Conservation (phyloP, 768 basidiomycete genomes). For the Lenzites betulinus region DNA sequence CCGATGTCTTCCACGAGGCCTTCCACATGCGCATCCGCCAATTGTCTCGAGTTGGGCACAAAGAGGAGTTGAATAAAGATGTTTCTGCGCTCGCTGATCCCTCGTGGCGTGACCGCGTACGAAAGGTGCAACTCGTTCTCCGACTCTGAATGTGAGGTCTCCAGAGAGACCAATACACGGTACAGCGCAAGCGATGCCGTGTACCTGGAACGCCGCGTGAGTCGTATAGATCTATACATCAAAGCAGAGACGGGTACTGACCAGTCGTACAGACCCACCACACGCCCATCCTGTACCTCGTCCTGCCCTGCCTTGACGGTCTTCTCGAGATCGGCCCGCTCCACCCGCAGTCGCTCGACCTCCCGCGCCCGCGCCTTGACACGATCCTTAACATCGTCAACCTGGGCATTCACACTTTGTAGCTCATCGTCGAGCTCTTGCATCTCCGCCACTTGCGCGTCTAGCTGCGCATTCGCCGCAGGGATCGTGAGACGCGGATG, state of each 20-base stretch:
- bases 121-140: conserved; percentile 79
- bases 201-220: conserved; percentile 50
- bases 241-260: conserved; percentile 34
- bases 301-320: conserved; percentile 56
- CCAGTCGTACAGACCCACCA: conserved; percentile 72
- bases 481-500: conserved; percentile 77
- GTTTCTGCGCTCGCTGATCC: conserved; percentile 21
- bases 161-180: conserved; percentile 58
- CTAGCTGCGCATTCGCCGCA: conserved; percentile 71
- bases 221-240: too few species aligned
- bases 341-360: conserved; percentile 58
- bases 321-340: conserved; percentile 72
- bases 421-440: conserved; percentile 71
- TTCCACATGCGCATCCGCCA: conserved; percentile 59
- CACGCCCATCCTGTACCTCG: conserved; percentile 59
- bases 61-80: conserved; percentile 64
- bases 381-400: conserved; percentile 57
- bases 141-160: conserved; percentile 58
- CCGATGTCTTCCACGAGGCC: conserved; percentile 57
- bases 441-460: conserved; percentile 79
- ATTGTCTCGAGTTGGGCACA: conserved; percentile 64
- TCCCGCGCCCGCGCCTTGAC: conserved; percentile 59
- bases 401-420: conserved; percentile 50
- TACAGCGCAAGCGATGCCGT: conserved; percentile 69
- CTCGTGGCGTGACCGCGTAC: conserved; percentile 49